Evolutionary conservation across 108 stramenopile genomes (phyloP).

Genomic region (Cyclotella baltica): DNA sequence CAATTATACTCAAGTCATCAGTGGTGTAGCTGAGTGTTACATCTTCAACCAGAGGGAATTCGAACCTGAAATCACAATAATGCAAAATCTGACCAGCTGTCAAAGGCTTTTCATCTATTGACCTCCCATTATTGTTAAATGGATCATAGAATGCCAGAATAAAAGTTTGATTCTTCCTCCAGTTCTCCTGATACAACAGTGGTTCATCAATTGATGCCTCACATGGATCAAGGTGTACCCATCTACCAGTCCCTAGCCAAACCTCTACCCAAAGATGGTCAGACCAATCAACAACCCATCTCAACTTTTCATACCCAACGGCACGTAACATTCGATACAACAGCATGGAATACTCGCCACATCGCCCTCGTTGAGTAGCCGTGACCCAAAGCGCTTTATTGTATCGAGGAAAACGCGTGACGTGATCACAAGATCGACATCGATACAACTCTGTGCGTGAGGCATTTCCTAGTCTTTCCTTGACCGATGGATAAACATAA

Average conservation of each 20-base stretch:
- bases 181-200: conserved; percentile 63
- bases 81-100: neutral
- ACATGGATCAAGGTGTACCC: conserved; percentile 80
- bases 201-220: conserved; percentile 73
- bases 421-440: conserved; percentile 57
- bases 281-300: conserved; percentile 80
- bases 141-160: conserved; percentile 68
- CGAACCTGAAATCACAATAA: too few relatives aligned
- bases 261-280: conserved; percentile 80
- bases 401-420: conserved; percentile 75
- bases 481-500: conserved; percentile 56
- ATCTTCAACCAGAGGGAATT: conserved; percentile 49
- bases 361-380: conserved; percentile 55
- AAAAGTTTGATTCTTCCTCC: conserved; percentile 79
- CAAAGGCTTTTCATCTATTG: neutral
- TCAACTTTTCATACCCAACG: conserved; percentile 50
- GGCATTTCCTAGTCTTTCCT: conserved; percentile 55
- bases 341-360: conserved; percentile 74
- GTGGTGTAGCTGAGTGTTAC: conserved; percentile 43
- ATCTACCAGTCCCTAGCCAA: conserved; percentile 36
- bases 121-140: conserved; percentile 5
- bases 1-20: conserved; percentile 40
- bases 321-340: conserved; percentile 65
- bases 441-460: conserved; percentile 67
- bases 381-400: conserved; percentile 60